These are phyloP conservation scores for Amphirosellinia nigrospora DNA, from an alignment of 495 filamentous ascomycete genomes.

Conservation along the genomic window DNA sequence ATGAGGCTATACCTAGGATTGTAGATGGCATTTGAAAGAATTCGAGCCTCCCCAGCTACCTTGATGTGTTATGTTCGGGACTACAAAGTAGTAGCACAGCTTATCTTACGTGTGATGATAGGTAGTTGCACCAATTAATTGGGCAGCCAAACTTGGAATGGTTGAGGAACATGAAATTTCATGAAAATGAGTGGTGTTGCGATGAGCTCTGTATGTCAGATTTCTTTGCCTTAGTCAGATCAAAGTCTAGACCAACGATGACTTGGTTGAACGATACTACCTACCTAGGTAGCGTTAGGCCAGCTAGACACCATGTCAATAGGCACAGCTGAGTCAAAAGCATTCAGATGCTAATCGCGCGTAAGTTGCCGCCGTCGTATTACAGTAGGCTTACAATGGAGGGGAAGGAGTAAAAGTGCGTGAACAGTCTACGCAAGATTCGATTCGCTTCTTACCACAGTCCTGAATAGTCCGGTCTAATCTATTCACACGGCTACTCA, in stretches of 20 bases:
- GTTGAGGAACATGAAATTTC: background rate
- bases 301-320: background rate
- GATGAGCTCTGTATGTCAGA: background rate
- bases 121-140: background rate
- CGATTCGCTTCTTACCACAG: no score
- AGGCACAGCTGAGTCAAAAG: background rate
- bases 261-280: background rate
- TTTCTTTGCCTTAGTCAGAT: constrained; percentile 10
- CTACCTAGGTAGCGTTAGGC: background rate
- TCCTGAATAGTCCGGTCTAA: no score
- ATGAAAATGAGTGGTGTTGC: background rate
- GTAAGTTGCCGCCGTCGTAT: background rate
- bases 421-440: no score
- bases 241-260: background rate
- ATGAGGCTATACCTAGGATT: no score
- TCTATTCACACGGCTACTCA: background rate
- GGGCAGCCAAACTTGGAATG: background rate
- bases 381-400: background rate
- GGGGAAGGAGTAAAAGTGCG: no score
- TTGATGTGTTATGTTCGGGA: background rate
- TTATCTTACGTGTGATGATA: constrained; percentile 14
- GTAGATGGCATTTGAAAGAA: background rate
- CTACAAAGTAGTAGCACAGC: background rate
- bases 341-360: background rate
- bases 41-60: background rate